phyloP scores from a whole-genome alignment of 2,329 filamentous ascomycete genomes.

The Penicillium crustosum region DNA sequence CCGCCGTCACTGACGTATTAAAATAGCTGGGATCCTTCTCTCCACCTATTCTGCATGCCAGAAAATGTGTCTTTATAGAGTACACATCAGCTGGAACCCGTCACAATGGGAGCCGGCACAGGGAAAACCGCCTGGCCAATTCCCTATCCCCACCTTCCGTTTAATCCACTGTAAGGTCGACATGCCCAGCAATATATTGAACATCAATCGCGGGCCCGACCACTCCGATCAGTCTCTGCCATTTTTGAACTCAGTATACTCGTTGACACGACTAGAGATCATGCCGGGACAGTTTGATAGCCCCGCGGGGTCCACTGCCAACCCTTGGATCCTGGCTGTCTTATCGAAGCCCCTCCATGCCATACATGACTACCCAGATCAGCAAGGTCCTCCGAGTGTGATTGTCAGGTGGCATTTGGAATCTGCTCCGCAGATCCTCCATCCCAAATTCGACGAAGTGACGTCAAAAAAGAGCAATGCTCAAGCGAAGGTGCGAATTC shows the following conservation, averaged over 20 bases:
- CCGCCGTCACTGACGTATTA: slow-evolving; percentile 10
- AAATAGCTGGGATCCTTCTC: slow-evolving; percentile 35
- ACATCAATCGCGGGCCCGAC: slow-evolving; percentile 24
- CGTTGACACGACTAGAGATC: slow-evolving; percentile 73
- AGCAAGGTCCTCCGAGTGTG: slow-evolving; percentile 68
- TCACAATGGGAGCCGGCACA: slow-evolving; percentile 54
- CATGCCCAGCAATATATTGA: slow-evolving; percentile 34
- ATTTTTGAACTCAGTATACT: slow-evolving; percentile 46
- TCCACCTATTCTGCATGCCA: slow-evolving; percentile 56
- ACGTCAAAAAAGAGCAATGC: slow-evolving; percentile 62
- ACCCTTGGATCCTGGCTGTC: slow-evolving; percentile 68
- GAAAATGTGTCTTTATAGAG: slow-evolving; percentile 71
- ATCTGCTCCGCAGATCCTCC: slow-evolving; percentile 64
- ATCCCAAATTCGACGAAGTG: slow-evolving; percentile 75
- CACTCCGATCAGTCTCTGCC: slow-evolving; percentile 25
- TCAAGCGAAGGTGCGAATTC: slow-evolving; percentile 35
- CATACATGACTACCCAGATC: slow-evolving; percentile 55
- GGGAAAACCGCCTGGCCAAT: slow-evolving; percentile 31
- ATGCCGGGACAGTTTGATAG: slow-evolving; percentile 65
- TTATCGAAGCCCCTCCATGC: slow-evolving; percentile 62
- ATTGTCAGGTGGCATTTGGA: slow-evolving; percentile 80
- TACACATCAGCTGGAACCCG: slow-evolving; percentile 72
- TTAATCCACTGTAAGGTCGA: slow-evolving; percentile 41
- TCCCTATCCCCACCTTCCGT: slow-evolving; percentile 40
- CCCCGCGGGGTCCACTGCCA: slow-evolving; percentile 53